Base-by-base conservation (phyloP, 1,284 basidiomycete genomes). In the Rhodofomes roseus region DNA sequence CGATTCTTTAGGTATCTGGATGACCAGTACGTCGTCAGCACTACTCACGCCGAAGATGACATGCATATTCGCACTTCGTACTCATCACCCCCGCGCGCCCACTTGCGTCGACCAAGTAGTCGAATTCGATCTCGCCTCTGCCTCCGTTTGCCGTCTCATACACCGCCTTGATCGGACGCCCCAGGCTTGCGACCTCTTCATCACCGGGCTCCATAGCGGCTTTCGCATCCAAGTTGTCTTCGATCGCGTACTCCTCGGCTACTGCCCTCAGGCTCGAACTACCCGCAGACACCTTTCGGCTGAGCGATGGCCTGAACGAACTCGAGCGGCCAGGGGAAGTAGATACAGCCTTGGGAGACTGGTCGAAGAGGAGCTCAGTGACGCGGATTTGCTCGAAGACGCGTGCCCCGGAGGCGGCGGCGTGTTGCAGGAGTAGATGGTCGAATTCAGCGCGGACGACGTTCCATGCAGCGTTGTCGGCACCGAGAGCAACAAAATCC, bases 71-170 rank as follows among this genome's bases (percentile, higher is more conserved):
- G 3, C 20, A 71, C 70, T 67, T 72, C 12, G 81, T 83, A 6
- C 85, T 89, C 70, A 91, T 74, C 55, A 91, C 67, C 1, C 89
- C 89, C 0, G 80, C 76, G 16, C 89, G 81, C 39, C 89, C 89
- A 25, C 83, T 85, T 5, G 89, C 89, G 68, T 91, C 89, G 25
- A 91, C 79, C 29, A 91, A 68, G 64, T 86, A 83, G 48, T 84
- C 79, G 60, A 90, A 91, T 0, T 76, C 76, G 14, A 87, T 88
- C 22, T 70, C 70, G 40, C 68, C 67, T 37, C 59, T 67, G 16
- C 46, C 62, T 1, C 71, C 71, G 25, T 61, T 60, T 1, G 63
- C 63, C 11, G 66, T 66, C 39, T 68, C 65, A 41, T 72, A 76
- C n/a, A 55, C 37, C 29, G 71, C 72, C 27, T 66, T 65, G 2